Evolutionary conservation across 2,329 filamentous ascomycete species (phyloP), one percentile per base, ranked within the genome.

Genomic region (Catunica adiposa): DNA sequence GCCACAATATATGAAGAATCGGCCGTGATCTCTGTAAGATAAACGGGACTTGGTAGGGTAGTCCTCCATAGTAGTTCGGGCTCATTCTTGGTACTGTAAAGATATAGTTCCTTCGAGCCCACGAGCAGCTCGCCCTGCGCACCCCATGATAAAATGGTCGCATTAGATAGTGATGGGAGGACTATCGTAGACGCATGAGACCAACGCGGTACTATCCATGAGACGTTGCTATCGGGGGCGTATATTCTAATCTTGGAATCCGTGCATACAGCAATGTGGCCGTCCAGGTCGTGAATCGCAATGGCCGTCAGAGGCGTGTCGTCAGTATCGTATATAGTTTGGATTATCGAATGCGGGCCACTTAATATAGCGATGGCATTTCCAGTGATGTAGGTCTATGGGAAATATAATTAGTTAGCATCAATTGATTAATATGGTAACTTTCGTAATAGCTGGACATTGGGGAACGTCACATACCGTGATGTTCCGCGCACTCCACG

Each of bases 281-380:
- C 92, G 7, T 84, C 84, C 17, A 74, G 71, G 65, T 94, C 84
- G 64, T 97, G 86, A 60, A 97, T 78, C 29, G 80, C 78, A 60
- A 97, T 79, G 26, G 88, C 84, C 60, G 88, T 78, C 26, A 97
- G 71, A 31, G 67, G 66, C 15, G 70, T 74, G 23, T 80, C 74
- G 64, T 94, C 83, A 64, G 92, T 83, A 64, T 92, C 82, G 70
- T 95, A 94, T 62, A 94, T 84, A 3, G 89, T 96, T 68, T 98
- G 92, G 34, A 95, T 70, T 60, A 96, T 79, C 55, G 78, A 78
- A 59, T 83, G 75, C 54, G 86, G 78, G 53, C 81, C 84, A 64
- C 80, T 78, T 62, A 97, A 80, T 63, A 98, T 83, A 54, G 92
- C 80, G 61, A 97, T 79, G 59, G 87, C 87, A 68, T 84, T 86